These are phyloP conservation scores for Salix suchowensis DNA, from an alignment of 345 rosid species.

Conservation along the genomic window DNA sequence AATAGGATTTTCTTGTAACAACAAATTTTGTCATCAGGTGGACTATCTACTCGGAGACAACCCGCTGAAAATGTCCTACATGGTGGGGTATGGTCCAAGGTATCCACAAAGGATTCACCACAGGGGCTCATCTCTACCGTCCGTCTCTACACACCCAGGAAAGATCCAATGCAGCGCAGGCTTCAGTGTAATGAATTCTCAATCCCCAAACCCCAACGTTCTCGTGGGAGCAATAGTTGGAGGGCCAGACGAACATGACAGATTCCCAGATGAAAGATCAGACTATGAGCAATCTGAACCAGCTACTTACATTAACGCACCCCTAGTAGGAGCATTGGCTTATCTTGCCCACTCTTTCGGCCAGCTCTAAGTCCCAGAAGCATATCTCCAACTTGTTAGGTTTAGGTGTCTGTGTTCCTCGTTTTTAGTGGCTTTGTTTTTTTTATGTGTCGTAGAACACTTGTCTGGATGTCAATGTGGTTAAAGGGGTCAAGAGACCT, in stretches of 20 bases:
- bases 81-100: conserved; percentile 28
- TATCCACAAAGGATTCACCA: conserved; percentile 28
- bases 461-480: conserved; percentile 2
- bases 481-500: conserved; percentile 8
- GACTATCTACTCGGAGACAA: conserved; percentile 30
- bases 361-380: conserved; percentile 42
- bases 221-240: conserved; percentile 25
- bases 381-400: background rate
- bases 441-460: background rate
- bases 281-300: conserved; percentile 30
- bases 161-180: conserved; percentile 26
- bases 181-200: conserved; percentile 15
- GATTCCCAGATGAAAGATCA: conserved; percentile 26
- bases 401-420: background rate
- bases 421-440: background rate
- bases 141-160: conserved; percentile 12
- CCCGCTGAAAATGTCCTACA: conserved; percentile 26
- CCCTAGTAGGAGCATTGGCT: conserved; percentile 21
- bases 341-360: conserved; percentile 71
- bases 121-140: conserved; percentile 28
- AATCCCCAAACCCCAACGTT: conserved; percentile 26
- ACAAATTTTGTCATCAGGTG: conserved; percentile 4
- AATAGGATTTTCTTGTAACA: background rate
- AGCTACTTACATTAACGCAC: conserved; percentile 27
- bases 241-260: conserved; percentile 22